Percentiles rank a stretch among this genome's conserved stretches.
Conservation (phyloP, 2,329 filamentous ascomycete genomes). For the Aspergillus thermomutatus region DNA sequence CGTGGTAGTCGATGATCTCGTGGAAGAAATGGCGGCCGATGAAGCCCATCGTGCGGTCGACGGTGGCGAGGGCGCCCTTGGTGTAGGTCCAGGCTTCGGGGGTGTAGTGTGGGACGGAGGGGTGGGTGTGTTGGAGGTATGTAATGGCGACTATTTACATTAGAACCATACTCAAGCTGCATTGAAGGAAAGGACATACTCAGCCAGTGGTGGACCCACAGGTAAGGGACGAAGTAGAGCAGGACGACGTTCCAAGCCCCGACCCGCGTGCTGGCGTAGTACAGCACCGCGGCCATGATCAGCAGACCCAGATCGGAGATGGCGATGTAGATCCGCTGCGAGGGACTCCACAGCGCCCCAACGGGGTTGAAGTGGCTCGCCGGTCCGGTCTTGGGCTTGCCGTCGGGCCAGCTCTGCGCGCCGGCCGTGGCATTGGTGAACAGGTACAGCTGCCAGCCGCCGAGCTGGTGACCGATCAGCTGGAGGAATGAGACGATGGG, state of each 20-base stretch:
- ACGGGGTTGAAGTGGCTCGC: conserved; percentile 59
- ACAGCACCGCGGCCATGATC: conserved; percentile 51
- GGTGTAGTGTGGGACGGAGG: conserved; percentile 55
- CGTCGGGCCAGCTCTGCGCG: conserved; percentile 41
- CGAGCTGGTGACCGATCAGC: conserved; percentile 60
- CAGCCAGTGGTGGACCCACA: conserved; percentile 71
- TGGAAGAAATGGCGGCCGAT: conserved; percentile 65
- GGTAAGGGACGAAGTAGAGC: conserved; percentile 62
- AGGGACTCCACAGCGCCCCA: conserved; percentile 58
- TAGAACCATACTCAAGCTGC: conserved; percentile 2
- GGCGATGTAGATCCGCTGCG: conserved; percentile 55
- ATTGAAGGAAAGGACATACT: conserved; percentile 41
- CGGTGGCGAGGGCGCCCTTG: conserved; percentile 59
- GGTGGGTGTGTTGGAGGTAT: conserved; percentile 70
- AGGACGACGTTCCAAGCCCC: conserved; percentile 56
- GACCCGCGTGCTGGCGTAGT: conserved; percentile 51
- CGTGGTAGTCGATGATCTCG: conserved; percentile 63
- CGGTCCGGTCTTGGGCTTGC: conserved; percentile 17
- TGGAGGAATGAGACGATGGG: conserved; percentile 55
- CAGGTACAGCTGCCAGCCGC: conserved; percentile 64
- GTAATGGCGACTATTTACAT: conserved; percentile 61
- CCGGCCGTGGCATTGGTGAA: conserved; percentile 57
- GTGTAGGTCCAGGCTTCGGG: conserved; percentile 60
- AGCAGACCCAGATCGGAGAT: conserved; percentile 60
- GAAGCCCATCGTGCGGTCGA: conserved; percentile 64